Conservation (phyloP, 225 moss, liverwort and hornwort genomes). For the Straminergon stramineum region DNA sequence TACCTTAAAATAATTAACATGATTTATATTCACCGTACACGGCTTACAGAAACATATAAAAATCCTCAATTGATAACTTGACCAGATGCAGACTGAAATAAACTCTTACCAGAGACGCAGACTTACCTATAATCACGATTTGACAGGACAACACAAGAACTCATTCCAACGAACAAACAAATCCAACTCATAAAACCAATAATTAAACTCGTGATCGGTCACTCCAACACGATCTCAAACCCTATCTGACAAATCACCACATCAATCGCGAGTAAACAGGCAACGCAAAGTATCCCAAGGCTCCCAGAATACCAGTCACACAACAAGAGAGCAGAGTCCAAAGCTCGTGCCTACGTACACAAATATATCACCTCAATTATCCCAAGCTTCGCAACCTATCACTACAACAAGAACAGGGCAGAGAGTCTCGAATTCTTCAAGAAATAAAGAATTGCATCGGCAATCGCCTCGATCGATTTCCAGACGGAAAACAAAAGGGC, state of each 20-base stretch:
- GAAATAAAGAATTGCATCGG: background rate
- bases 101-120: background rate
- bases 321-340: background rate
- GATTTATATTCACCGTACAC: background rate
- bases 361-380: background rate
- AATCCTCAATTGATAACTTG: background rate
- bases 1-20: background rate
- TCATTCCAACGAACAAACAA: background rate
- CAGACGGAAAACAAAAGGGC: background rate
- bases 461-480: background rate
- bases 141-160: background rate
- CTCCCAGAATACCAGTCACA: background rate
- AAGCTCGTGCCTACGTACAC: background rate
- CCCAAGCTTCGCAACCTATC: background rate
- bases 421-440: background rate
- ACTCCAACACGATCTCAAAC: background rate
- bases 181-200: background rate
- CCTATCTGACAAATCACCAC: background rate
- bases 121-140: background rate
- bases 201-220: background rate
- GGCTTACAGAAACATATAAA: background rate
- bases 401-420: background rate
- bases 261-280: background rate
- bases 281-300: background rate
- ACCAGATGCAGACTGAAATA: background rate